Evolutionary conservation across 768 basidiomycete genomes (phyloP).

Genomic region (Kondoa subrosea): DNA sequence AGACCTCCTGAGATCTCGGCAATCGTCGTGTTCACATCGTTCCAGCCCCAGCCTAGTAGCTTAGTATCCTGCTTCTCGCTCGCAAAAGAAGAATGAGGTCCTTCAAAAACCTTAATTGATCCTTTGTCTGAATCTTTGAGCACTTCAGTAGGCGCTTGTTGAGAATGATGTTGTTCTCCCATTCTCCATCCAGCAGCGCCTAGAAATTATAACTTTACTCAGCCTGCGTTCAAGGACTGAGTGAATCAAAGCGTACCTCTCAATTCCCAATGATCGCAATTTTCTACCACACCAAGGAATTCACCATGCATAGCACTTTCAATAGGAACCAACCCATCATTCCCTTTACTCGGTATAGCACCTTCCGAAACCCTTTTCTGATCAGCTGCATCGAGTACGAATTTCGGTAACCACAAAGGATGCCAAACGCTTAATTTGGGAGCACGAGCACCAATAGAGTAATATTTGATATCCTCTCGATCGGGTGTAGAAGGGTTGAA

Average conservation of each 20-base stretch:
- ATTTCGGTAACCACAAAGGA: constrained; percentile 90
- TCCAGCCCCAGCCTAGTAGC: constrained; percentile 17
- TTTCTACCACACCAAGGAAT: constrained; percentile 73
- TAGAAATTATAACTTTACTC: constrained; percentile 34
- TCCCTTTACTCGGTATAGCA: constrained; percentile 41
- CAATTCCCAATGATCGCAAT: constrained; percentile 92
- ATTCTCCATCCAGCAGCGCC: constrained; percentile 37
- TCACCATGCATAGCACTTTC: constrained; percentile 80
- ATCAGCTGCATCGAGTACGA: constrained; percentile 76
- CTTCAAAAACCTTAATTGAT: constrained; percentile 12
- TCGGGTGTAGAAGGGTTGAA: constrained; percentile 75
- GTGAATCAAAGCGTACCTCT: constrained; percentile 58
- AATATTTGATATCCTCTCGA: constrained; percentile 69
- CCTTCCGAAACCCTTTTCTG: constrained; percentile 40
- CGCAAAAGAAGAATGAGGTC: background rate
- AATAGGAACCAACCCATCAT: constrained; percentile 84
- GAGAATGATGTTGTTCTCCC: background rate
- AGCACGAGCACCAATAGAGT: constrained; percentile 61
- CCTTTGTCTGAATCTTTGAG: background rate
- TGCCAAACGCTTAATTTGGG: constrained; percentile 48
- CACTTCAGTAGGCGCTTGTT: background rate
- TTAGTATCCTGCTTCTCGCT: background rate
- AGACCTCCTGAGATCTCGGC: constrained; percentile 11
- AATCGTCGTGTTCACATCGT: constrained; percentile 22
- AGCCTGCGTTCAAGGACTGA: constrained; percentile 13